phyloP scores from a whole-genome alignment of 2,329 filamentous ascomycete species.

The Stagonosporopsis rhizophila region DNA sequence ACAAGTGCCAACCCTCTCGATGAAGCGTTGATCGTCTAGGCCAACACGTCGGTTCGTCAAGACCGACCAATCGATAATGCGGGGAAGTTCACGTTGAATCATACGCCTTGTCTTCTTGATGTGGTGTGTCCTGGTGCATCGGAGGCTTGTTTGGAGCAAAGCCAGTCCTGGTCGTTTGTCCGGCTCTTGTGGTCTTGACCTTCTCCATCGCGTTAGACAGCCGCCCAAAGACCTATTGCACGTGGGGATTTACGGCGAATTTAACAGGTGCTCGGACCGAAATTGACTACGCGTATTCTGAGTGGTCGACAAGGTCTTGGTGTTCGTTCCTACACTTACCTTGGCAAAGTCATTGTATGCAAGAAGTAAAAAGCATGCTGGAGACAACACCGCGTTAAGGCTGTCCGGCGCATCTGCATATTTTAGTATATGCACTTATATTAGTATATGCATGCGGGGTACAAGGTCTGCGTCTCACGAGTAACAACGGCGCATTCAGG shows the following conservation, averaged over 20 bases:
- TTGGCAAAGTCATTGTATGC: not conserved
- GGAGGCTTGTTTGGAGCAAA: constrained; percentile 17
- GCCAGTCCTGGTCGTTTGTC: constrained; percentile 20
- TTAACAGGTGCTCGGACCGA: constrained; percentile 9
- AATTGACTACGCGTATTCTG: not conserved
- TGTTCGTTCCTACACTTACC: not conserved
- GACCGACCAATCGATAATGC: constrained; percentile 12
- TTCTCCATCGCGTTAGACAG: constrained; percentile 32
- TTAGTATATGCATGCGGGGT: constrained; percentile 1
- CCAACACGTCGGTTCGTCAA: not conserved
- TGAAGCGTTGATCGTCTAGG: constrained; percentile 12
- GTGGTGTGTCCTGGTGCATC: constrained; percentile 21
- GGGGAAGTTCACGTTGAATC: constrained; percentile 20
- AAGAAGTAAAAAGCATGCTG: not conserved
- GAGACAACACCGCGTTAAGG: not conserved
- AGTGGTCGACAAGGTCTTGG: not conserved
- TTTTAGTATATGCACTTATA: constrained; percentile 2
- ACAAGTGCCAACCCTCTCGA: not conserved
- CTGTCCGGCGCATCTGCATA: not conserved
- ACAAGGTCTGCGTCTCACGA: not conserved
- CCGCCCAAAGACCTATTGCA: constrained; percentile 13
- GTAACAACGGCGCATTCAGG: not conserved
- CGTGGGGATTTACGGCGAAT: constrained; percentile 14
- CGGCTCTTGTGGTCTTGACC: constrained; percentile 26
- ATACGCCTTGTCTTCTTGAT: constrained; percentile 4